Percentiles rank a stretch among this genome's conserved stretches.
phyloP scores from a whole-genome alignment of 2,329 filamentous ascomycete genomes.

The Aureobasidium sp. region DNA sequence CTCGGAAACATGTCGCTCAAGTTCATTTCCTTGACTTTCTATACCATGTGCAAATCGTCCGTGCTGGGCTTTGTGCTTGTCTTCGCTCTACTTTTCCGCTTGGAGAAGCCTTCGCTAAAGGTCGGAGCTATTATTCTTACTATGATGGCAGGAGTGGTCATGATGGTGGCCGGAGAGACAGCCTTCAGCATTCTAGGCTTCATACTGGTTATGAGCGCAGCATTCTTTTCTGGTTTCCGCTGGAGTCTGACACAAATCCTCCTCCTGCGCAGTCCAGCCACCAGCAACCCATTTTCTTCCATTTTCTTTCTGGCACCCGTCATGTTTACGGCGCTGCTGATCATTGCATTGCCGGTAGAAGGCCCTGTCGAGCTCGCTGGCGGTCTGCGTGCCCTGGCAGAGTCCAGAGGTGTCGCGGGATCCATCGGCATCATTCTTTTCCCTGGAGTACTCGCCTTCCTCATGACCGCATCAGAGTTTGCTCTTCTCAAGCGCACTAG shows the following conservation, averaged over 20 bases:
- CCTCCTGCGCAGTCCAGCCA: constrained; percentile 85
- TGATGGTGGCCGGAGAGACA: constrained; percentile 97
- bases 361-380: constrained; percentile 62
- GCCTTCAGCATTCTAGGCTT: constrained; percentile 85
- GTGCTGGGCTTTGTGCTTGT: constrained; percentile 89
- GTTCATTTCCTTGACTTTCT: constrained; percentile 94
- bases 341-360: constrained; percentile 80
- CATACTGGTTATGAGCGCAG: constrained; percentile 82
- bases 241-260: constrained; percentile 99
- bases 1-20: constrained; percentile 92
- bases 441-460: constrained; percentile 83
- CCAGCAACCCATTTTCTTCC: constrained; percentile 90
- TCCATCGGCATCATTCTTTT: constrained; percentile 74
- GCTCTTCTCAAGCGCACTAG: constrained; percentile 89
- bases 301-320: constrained; percentile 97
- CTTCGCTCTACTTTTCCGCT: constrained; percentile 88
- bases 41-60: constrained; percentile 99
- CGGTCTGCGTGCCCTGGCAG: constrained; percentile 58
- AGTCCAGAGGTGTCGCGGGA: constrained; percentile 59
- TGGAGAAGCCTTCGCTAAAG: constrained; percentile 80
- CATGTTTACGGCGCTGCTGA: constrained; percentile 80
- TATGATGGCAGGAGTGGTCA: constrained; percentile 89
- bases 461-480: constrained; percentile 96
- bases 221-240: constrained; percentile 92
- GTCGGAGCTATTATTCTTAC: constrained; percentile 79